These are phyloP conservation scores for Hortiboletus campestris DNA, from an alignment of 768 basidiomycete genomes.

Conservation along the genomic window DNA sequence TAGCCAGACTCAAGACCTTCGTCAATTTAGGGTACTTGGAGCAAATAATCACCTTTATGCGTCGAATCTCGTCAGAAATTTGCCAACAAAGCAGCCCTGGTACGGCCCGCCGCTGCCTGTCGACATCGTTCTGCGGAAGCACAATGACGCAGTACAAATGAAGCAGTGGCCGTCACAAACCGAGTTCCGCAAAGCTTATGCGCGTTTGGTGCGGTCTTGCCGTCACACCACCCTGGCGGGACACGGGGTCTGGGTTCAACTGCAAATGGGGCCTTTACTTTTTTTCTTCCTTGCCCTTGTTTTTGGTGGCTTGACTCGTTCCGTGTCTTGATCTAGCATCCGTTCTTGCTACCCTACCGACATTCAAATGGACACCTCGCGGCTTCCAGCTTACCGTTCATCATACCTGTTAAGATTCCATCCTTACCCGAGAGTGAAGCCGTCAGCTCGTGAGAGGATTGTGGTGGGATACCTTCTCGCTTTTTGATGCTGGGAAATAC, in stretches of 20 bases:
- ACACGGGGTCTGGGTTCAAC: slow-evolving; percentile 18
- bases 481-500: slow-evolving; percentile 5
- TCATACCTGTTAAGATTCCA: slow-evolving; percentile 30
- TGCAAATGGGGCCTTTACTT: slow-evolving; percentile 13
- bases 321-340: not conserved
- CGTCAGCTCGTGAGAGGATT: slow-evolving; percentile 25
- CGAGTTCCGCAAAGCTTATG: slow-evolving; percentile 17
- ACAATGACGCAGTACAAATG: slow-evolving; percentile 9
- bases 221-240: slow-evolving; percentile 25
- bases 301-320: slow-evolving; percentile 3
- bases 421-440: slow-evolving; percentile 28
- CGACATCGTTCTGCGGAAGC: slow-evolving; percentile 13
- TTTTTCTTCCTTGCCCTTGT: not conserved
- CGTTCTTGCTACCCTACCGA: not conserved
- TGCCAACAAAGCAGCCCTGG: not conserved
- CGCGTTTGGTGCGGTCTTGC: slow-evolving; percentile 29
- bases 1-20: not conserved
- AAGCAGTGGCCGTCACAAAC: slow-evolving; percentile 13
- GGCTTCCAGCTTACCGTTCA: slow-evolving; percentile 27
- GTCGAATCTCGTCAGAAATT: not conserved
- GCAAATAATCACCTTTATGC: slow-evolving; percentile 6
- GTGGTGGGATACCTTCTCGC: slow-evolving; percentile 15
- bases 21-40: not conserved
- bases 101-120: not conserved
- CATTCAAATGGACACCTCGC: slow-evolving; percentile 14